Conservation (phyloP, 805 yeast genomes). For the Candida incommunis region DNA sequence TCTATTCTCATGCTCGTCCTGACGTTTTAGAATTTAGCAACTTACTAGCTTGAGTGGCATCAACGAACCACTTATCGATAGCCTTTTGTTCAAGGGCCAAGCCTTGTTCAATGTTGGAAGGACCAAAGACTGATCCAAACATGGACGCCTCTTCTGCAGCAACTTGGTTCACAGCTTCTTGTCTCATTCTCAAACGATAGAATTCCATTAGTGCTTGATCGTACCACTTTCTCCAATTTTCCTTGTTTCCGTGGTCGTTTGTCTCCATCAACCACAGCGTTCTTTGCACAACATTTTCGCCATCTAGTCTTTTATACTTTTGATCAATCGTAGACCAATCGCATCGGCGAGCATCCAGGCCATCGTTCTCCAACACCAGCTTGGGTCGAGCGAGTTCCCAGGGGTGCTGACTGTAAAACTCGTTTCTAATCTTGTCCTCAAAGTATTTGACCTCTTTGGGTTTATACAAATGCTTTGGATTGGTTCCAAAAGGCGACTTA, state of each 20-base stretch:
- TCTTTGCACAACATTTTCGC: slow-evolving; percentile 77
- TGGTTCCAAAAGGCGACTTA: slow-evolving; percentile 18
- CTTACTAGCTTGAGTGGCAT: slow-evolving; percentile 54
- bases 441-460: slow-evolving; percentile 42
- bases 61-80: slow-evolving; percentile 58
- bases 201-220: slow-evolving; percentile 80
- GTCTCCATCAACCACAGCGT: slow-evolving; percentile 39
- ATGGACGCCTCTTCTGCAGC: slow-evolving; percentile 72
- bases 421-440: slow-evolving; percentile 70
- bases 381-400: slow-evolving; percentile 96
- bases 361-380: slow-evolving; percentile 61
- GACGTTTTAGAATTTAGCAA: slow-evolving; percentile 16
- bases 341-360: slow-evolving; percentile 33
- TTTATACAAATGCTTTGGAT: slow-evolving; percentile 27
- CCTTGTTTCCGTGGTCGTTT: slow-evolving; percentile 13
- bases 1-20: not conserved
- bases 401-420: slow-evolving; percentile 88
- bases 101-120: slow-evolving; percentile 52
- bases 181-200: slow-evolving; percentile 70
- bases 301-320: slow-evolving; percentile 60
- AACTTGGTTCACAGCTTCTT: slow-evolving; percentile 59
- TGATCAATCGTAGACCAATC: slow-evolving; percentile 80
- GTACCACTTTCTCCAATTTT: slow-evolving; percentile 44
- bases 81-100: slow-evolving; percentile 55
- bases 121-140: slow-evolving; percentile 67